These are phyloP conservation scores for Nyctanthes arbortristis DNA, from an alignment of 257 asterid genomes.

Conservation along the genomic window DNA sequence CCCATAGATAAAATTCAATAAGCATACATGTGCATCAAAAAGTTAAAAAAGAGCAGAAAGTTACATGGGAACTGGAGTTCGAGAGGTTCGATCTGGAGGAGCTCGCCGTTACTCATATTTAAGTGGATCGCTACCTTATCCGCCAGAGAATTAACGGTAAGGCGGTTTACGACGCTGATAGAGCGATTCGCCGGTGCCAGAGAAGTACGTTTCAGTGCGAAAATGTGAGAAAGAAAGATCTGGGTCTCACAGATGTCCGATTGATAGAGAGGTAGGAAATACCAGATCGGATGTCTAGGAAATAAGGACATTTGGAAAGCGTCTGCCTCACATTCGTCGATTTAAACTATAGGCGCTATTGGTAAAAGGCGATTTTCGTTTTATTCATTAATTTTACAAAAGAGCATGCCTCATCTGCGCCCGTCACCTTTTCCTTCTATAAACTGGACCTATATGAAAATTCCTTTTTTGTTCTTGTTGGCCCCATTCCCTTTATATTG, in stretches of 20 bases:
- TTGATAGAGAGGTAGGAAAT: conserved; percentile 13
- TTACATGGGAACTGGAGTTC: conserved; percentile 80
- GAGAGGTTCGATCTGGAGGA: conserved; percentile 72
- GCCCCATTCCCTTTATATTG: too few relatives aligned
- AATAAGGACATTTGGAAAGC: conserved; percentile 29
- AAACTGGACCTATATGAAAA: too few relatives aligned
- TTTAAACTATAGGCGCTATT: conserved; percentile 5
- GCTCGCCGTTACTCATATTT: conserved; percentile 50
- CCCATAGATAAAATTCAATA: too few relatives aligned
- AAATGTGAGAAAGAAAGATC: conserved; percentile 32
- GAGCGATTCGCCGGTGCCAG: not conserved
- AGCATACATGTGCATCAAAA: too few relatives aligned
- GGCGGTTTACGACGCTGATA: conserved; percentile 9
- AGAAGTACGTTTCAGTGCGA: too few relatives aligned
- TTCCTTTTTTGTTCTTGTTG: too few relatives aligned
- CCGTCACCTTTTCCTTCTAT: too few relatives aligned
- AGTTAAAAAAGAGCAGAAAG: not conserved
- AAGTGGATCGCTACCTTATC: conserved; percentile 5
- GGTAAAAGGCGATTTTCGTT: not conserved
- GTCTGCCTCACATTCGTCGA: not conserved
- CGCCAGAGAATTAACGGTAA: not conserved
- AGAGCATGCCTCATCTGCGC: too few relatives aligned
- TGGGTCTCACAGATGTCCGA: conserved; percentile 28
- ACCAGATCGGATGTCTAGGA: conserved; percentile 22
- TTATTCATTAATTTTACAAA: too few relatives aligned